A percentile compares a stretch with the other conserved stretches of the same genome.
Evolutionary conservation across 306 rosid species (phyloP).

Genomic region (Styphnolobium japonicum): DNA sequence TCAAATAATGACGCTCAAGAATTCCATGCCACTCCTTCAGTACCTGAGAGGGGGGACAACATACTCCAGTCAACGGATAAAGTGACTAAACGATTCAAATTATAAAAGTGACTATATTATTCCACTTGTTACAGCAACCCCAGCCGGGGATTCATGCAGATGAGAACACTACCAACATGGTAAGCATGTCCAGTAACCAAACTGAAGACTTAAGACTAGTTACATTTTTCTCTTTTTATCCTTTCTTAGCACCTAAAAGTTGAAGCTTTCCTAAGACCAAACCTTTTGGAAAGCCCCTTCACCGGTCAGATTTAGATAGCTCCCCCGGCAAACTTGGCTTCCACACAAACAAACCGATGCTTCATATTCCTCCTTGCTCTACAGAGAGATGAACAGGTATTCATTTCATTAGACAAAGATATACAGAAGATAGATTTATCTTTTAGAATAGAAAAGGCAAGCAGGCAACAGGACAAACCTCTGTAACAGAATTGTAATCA

Average conservation of each 20-base stretch:
- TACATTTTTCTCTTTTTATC: background rate
- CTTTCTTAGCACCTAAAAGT: background rate
- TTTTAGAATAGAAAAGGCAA: background rate
- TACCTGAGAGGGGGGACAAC: slow-evolving; percentile 52
- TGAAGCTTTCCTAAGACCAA: background rate
- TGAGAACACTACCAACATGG: background rate
- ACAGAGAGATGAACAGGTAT: slow-evolving; percentile 23
- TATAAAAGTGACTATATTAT: background rate
- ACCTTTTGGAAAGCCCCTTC: slow-evolving; percentile 97
- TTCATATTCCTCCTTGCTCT: slow-evolving; percentile 99
- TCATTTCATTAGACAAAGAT: slow-evolving; percentile 26
- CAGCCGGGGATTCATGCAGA: background rate
- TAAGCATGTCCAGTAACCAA: slow-evolving; percentile 3
- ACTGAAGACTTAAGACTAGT: background rate
- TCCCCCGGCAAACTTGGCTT: slow-evolving; percentile 98
- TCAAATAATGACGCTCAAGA: slow-evolving; percentile 76
- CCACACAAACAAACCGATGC: slow-evolving; percentile 99
- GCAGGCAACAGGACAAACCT: slow-evolving; percentile 60
- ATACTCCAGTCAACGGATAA: slow-evolving; percentile 28
- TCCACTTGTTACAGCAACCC: slow-evolving; percentile 12
- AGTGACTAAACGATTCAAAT: background rate
- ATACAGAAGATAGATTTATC: background rate
- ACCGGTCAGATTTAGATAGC: slow-evolving; percentile 95
- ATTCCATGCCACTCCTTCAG: slow-evolving; percentile 91
- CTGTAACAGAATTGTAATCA: slow-evolving; percentile 97